Percentiles rank a stretch among this genome's conserved stretches.
These are phyloP conservation scores for Dispira simplex DNA, from an alignment of 192 early-diverging fungal species.

Conservation along the genomic window DNA sequence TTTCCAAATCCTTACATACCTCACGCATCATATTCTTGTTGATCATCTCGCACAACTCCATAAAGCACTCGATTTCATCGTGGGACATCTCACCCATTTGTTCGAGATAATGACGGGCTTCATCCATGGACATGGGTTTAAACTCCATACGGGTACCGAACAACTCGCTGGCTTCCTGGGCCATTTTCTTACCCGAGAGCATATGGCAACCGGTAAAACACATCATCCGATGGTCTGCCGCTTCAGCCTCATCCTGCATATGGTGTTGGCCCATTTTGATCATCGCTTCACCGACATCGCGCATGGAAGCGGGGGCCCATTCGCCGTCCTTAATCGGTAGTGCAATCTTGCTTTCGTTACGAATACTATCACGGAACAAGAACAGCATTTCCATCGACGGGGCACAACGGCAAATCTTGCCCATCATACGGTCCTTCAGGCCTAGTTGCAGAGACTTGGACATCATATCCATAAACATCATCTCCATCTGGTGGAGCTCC, in stretches of 20 bases:
- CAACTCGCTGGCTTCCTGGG: conserved; percentile 2
- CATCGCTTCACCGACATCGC: too few relatives aligned
- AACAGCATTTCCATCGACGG: too few relatives aligned
- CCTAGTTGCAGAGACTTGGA: too few relatives aligned
- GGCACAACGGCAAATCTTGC: too few relatives aligned
- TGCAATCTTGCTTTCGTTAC: too few relatives aligned
- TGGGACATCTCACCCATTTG: neutral
- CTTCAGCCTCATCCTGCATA: neutral
- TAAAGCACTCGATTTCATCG: conserved; percentile 3
- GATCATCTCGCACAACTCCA: neutral
- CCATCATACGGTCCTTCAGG: too few relatives aligned
- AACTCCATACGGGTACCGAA: neutral
- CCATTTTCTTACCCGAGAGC: neutral
- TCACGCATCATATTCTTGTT: neutral
- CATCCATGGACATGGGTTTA: neutral
- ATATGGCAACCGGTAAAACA: neutral
- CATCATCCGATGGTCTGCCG: neutral
- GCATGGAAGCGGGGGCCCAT: too few relatives aligned
- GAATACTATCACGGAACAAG: too few relatives aligned
- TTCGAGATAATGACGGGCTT: neutral
- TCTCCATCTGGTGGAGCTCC: too few relatives aligned
- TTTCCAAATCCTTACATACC: neutral
- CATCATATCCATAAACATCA: too few relatives aligned
- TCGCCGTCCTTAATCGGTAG: too few relatives aligned
- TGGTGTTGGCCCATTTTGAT: neutral